phyloP scores from a whole-genome alignment of 73 alveolate species.

The Stentor coeruleus region DNA sequence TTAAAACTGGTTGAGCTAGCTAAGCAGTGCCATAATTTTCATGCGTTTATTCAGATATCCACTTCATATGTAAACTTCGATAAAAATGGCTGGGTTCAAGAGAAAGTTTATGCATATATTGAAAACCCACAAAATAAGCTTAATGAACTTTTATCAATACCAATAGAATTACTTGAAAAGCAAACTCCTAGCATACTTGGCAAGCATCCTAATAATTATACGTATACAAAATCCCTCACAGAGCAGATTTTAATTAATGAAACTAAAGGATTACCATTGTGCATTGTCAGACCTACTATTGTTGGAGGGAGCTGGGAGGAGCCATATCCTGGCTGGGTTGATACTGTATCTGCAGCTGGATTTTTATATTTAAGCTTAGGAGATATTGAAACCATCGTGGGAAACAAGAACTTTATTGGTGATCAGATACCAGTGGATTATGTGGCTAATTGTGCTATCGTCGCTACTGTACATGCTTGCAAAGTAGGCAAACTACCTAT shows the following conservation, averaged over 20 bases:
- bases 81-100: slow-evolving; percentile 75
- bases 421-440: slow-evolving; percentile 87
- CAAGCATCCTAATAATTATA: slow-evolving; percentile 80
- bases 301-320: slow-evolving; percentile 70
- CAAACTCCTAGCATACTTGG: slow-evolving; percentile 52
- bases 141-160: slow-evolving; percentile 40
- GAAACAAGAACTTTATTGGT: slow-evolving; percentile 56
- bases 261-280: slow-evolving; percentile 54
- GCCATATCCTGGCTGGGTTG: slow-evolving; percentile 94
- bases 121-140: slow-evolving; percentile 35
- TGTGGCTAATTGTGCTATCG: slow-evolving; percentile 63
- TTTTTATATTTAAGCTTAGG: slow-evolving; percentile 74
- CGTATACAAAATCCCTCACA: slow-evolving; percentile 77
- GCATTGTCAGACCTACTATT: slow-evolving; percentile 79
- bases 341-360: slow-evolving; percentile 72
- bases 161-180: slow-evolving; percentile 49
- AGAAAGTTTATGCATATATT: slow-evolving; percentile 66
- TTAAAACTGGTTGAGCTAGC: slow-evolving; percentile 55
- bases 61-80: slow-evolving; percentile 66
- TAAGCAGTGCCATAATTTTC: slow-evolving; percentile 41
- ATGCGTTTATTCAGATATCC: slow-evolving; percentile 63
- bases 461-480: slow-evolving; percentile 15
- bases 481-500: neutral
- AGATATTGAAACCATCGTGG: slow-evolving; percentile 54
- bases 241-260: slow-evolving; percentile 61